phyloP scores from a whole-genome alignment of 2,329 filamentous ascomycete species.

The Claviceps sp. region DNA sequence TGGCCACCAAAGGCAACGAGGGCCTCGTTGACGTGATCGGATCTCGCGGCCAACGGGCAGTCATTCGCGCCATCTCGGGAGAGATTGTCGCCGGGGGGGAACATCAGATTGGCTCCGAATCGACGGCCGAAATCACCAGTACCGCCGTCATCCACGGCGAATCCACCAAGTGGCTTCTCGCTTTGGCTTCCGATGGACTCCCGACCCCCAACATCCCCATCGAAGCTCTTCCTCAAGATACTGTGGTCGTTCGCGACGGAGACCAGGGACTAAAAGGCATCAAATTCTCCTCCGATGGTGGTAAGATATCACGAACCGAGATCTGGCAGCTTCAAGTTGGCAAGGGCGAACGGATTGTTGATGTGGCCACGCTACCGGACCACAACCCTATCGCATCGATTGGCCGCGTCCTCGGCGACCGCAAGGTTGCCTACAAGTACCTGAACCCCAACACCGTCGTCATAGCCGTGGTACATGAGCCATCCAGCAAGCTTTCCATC shows the following conservation, averaged over 20 bases:
- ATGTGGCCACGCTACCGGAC: slow-evolving; percentile 52
- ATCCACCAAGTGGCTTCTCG: slow-evolving; percentile 38
- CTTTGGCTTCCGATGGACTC: slow-evolving; percentile 37
- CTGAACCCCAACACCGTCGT: slow-evolving; percentile 77
- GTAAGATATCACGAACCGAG: slow-evolving; percentile 30
- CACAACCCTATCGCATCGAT: slow-evolving; percentile 91
- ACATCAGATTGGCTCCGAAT: neutral
- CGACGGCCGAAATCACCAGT: slow-evolving; percentile 13
- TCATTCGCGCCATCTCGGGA: slow-evolving; percentile 41
- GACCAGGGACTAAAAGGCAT: slow-evolving; percentile 41
- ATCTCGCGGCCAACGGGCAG: slow-evolving; percentile 47
- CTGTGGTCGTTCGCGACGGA: slow-evolving; percentile 37
- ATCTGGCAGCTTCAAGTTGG: slow-evolving; percentile 64
- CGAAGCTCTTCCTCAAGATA: slow-evolving; percentile 35
- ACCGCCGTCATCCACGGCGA: slow-evolving; percentile 40
- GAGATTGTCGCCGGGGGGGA: slow-evolving; percentile 17
- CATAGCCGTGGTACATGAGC: slow-evolving; percentile 53
- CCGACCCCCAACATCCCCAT: slow-evolving; percentile 29
- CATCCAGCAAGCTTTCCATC: slow-evolving; percentile 47
- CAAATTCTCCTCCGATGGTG: slow-evolving; percentile 32
- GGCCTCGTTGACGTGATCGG: slow-evolving; percentile 45
- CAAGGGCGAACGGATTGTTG: slow-evolving; percentile 51
- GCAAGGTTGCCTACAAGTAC: slow-evolving; percentile 95
- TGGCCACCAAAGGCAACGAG: slow-evolving; percentile 45
- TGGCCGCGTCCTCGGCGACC: slow-evolving; percentile 80